phyloP scores from a whole-genome alignment of 148 eudicot genomes.

The Oxyria digyna region DNA sequence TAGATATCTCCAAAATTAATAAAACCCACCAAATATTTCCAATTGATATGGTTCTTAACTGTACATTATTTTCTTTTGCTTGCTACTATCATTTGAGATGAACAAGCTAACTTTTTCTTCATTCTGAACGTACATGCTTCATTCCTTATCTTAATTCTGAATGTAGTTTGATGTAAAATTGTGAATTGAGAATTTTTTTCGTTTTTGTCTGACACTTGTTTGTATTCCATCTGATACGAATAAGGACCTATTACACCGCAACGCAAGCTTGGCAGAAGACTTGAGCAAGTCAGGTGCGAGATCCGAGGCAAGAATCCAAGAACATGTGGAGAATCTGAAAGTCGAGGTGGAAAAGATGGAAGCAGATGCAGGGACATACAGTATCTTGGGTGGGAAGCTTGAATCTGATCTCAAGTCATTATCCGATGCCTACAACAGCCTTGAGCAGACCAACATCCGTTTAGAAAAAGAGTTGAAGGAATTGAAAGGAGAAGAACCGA shows the following conservation, averaged over 20 bases:
- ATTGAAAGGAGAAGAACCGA: too few relatives aligned
- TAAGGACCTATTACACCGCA: slow-evolving; percentile 78
- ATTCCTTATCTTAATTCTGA: not conserved
- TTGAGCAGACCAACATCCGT: slow-evolving; percentile 63
- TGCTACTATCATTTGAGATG: not conserved
- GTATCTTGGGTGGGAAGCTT: slow-evolving; percentile 41
- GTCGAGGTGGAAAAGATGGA: slow-evolving; percentile 52
- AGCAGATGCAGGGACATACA: slow-evolving; percentile 43
- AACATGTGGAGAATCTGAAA: slow-evolving; percentile 49
- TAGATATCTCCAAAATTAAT: too few relatives aligned
- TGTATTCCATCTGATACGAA: not conserved
- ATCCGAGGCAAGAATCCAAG: slow-evolving; percentile 53
- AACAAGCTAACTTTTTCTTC: not conserved
- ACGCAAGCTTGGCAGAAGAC: slow-evolving; percentile 68
- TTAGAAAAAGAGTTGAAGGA: slow-evolving; percentile 48
- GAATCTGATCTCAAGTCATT: slow-evolving; percentile 85
- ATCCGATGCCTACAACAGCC: slow-evolving; percentile 87
- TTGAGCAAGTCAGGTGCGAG: slow-evolving; percentile 53
- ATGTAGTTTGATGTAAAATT: not conserved
- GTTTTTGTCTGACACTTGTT: not conserved
- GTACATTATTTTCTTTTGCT: not conserved
- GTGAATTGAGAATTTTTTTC: too few relatives aligned
- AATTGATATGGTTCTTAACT: not conserved
- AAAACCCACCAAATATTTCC: too few relatives aligned
- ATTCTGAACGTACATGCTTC: not conserved